Evolutionary conservation across 129 eudicot species (phyloP), one percentile per base, ranked within the genome.

Genomic region (Saussurea involucrata): DNA sequence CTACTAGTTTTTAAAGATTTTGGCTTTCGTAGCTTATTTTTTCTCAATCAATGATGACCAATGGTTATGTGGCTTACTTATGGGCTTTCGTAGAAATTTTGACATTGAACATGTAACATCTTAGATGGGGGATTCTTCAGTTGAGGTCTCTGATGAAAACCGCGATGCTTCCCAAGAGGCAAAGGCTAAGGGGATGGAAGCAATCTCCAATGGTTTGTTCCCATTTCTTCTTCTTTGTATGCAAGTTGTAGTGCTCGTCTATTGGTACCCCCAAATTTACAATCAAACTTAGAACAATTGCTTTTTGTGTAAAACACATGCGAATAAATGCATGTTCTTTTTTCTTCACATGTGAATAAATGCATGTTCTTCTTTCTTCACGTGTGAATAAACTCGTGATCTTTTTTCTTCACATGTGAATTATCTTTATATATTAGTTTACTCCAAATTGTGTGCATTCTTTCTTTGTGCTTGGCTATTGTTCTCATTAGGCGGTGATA

Each of bases 141-240:
- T 88, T 24, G 96, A 90, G 74, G 89, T 88, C 20, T 84, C 83
- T 0, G 93, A 90, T 53, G 96, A 90, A 86, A 81, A 83, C 73
- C 87, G 92, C 17, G 96, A 90, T 74, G 93, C 93, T 67, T 77
- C 93, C 9, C 96, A 90, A 68, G 96, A 86, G 83, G 87, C 91
- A 4, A 90, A 88, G 77, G 85, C 78, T 2, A 83, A 86, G 78
- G 96, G 86, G 34, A 88, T 88, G 89, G 96, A 86, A 83, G 89
- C 91, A 6, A 77, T 88, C 27, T 80, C 91, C 64, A 90, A 90
- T 55, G 92, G 97, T 91, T 82, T 24, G 72, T 29, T 58, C 33
- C 0, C 67, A 4, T 3, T 8, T 72, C 44, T 66, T 42, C 22
- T 28, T n/a, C 2, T 25, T 69, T 22, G 17, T 8, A 28, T 22